Evolutionary conservation across 2,329 filamentous ascomycete species (phyloP), one percentile per base, ranked within the genome.

Genomic region (Paramyrothecium sp.): DNA sequence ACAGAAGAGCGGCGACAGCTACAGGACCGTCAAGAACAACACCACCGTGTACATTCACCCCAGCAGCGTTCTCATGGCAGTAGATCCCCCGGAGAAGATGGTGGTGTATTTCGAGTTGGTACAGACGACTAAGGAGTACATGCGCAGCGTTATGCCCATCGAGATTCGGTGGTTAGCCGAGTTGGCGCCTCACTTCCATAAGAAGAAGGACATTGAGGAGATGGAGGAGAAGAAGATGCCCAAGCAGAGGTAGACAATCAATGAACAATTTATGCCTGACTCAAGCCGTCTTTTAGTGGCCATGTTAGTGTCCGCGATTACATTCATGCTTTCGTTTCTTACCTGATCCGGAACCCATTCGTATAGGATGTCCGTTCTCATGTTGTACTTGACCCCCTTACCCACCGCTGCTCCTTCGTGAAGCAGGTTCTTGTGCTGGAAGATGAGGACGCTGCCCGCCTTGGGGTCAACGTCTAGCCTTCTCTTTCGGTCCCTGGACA

Each of bases 171-270:
- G 93, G 93, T 71, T 99, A 65, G 84, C 87, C 7, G 94, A 98
- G 74, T 86, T 95, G 59, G 95, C 95, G 60, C 94, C 94, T 60
- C 95, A 98, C 77, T 97, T 92, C 69, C 91, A 97, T 72, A 97
- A 96, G 77, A 89, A 90, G 77, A 89, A 92, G 75, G 92, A 97
- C 69, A 73, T 97, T 46, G 94, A 97, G 68, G 87, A 82, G 19
- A 70, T 97, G 65, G 91, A 92, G 68, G 89, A 91, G 58, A 90
- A 85, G 77, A 96, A 76, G 66, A 77, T 77, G 75, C 75, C 75
- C 2, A 76, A 72, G 60, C 65, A 70, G 54, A 44, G 38, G 38
- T 44, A 44, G n/a, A 44, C n/a, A 19, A 19, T 19, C 5, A 44
- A 44, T 17, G 38, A 44, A 3, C n/a, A 3, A 19, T 44, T 44